Percentiles rank a stretch among this genome's conserved stretches.
These are phyloP conservation scores for Hibiscus tridactylites DNA, from an alignment of 345 rosid species.

Conservation along the genomic window DNA sequence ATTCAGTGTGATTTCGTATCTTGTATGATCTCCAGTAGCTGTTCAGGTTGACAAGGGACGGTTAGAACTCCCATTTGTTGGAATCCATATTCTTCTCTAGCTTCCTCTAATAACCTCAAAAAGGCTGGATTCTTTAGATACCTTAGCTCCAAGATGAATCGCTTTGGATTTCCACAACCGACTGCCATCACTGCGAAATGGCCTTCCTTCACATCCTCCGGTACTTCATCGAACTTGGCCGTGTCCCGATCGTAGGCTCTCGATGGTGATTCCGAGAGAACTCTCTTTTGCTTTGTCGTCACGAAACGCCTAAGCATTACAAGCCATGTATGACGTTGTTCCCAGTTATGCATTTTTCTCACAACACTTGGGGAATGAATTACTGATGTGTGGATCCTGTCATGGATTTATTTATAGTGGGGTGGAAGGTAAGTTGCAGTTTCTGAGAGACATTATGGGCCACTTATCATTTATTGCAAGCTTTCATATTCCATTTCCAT, in stretches of 20 bases:
- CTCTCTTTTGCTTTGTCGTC: slow-evolving; percentile 12
- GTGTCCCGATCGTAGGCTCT: background rate
- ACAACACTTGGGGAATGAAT: background rate
- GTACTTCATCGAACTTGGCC: slow-evolving; percentile 10
- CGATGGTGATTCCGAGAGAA: slow-evolving; percentile 11
- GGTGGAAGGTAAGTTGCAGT: slow-evolving; percentile 9
- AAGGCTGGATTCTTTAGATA: slow-evolving; percentile 37
- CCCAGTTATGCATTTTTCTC: slow-evolving; percentile 1
- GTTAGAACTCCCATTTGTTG: slow-evolving; percentile 33
- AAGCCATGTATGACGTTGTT: slow-evolving; percentile 11
- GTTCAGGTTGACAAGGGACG: slow-evolving; percentile 52
- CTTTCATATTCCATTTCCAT: no score
- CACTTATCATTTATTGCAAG: slow-evolving; percentile 15
- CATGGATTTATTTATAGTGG: slow-evolving; percentile 2
- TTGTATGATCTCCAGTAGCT: no score
- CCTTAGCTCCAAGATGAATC: slow-evolving; percentile 43
- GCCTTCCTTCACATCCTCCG: slow-evolving; percentile 37
- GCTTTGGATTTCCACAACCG: slow-evolving; percentile 32
- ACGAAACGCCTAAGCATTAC: slow-evolving; percentile 22
- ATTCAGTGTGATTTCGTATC: no score
- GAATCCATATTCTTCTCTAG: slow-evolving; percentile 47
- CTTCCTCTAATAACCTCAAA: slow-evolving; percentile 33
- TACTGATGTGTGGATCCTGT: background rate
- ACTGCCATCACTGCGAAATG: slow-evolving; percentile 38
- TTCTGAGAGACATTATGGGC: slow-evolving; percentile 17